A percentile compares a stretch with the other conserved stretches of the same genome.
These are phyloP conservation scores for Neofusicoccum sp. DNA, from an alignment of 2,329 filamentous ascomycete species.

Conservation along the genomic window DNA sequence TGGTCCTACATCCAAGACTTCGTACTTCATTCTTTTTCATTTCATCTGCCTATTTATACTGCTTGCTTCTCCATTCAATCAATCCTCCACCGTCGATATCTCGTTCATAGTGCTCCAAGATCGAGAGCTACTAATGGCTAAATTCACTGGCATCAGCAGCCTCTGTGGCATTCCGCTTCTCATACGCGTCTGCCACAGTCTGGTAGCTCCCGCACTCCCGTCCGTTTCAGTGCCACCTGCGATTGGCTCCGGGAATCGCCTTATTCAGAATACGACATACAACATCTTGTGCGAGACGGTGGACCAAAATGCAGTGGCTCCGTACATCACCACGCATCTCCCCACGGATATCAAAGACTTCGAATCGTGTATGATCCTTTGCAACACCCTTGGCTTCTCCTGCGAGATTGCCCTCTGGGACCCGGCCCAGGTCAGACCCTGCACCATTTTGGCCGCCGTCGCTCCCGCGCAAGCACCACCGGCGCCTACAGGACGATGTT, in stretches of 20 bases:
- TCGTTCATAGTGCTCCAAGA: too few species aligned
- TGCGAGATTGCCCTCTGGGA: slow-evolving; percentile 11
- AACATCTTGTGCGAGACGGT: neutral
- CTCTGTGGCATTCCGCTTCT: neutral
- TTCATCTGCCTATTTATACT: too few species aligned
- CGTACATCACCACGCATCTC: neutral
- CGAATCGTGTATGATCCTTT: neutral
- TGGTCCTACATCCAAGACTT: too few species aligned
- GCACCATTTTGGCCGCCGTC: neutral
- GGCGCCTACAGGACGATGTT: neutral
- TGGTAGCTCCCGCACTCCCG: neutral
- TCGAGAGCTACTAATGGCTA: too few species aligned
- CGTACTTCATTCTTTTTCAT: too few species aligned
- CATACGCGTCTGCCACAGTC: neutral
- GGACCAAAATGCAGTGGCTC: neutral
- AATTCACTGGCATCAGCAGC: neutral
- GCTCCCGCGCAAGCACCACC: neutral
- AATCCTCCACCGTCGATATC: too few species aligned
- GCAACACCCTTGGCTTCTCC: neutral
- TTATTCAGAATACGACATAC: neutral
- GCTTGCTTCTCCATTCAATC: too few species aligned
- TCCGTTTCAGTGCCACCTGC: neutral
- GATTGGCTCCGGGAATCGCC: neutral
- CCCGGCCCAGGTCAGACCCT: neutral
- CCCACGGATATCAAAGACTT: neutral